Evolutionary conservation across 768 basidiomycete species (phyloP), one percentile per base, ranked within the genome.

Genomic region (Termitomyces sp.): DNA sequence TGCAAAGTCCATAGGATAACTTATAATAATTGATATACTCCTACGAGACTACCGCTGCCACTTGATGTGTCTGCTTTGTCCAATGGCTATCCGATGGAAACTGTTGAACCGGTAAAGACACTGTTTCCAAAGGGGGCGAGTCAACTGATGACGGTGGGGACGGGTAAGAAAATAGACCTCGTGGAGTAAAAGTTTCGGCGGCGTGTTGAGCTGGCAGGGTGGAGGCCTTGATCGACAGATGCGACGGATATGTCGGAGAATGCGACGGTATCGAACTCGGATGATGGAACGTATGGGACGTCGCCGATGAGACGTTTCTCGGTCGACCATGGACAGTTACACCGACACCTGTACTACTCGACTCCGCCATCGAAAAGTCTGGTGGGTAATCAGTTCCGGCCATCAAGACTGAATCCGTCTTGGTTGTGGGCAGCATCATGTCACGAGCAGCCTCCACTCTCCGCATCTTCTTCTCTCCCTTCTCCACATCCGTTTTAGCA

Each of bases 401-500:
- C 71, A 83, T 71, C 53, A 87, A 67, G 38, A 74, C 71, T 18
- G 78, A 74, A 53, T 92, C 90, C 57, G 70, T 76, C 63, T 82
- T 82, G 20, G 87, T 87, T 24, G 76, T 82, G 0, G 92, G 92
- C 26, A 94, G 74, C 70, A 83, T 76, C 66, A 90, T 68, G 35
- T 87, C 85, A 54, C 83, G 77, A 36, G 82, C 80, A 2, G 87
- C 89, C 65, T 90, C 88, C 18, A 92, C 83, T 55, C 89, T 76
- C 57, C 88, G 77, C 76, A 93, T 81, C 74, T 87, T 88, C 70
- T 88, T 89, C 78, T 99, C 97, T 33, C 96, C 96, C 65, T 83
- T 85, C 67, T 92, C 94, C 11, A 98, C 92, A 63, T 97, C 94
- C 24, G 82, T 76, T 72, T 97, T 99, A 38, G 96, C 91, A 48